Evolutionary conservation across 108 stramenopile species (phyloP).

Genomic region (Fragilaria crotonensis): DNA sequence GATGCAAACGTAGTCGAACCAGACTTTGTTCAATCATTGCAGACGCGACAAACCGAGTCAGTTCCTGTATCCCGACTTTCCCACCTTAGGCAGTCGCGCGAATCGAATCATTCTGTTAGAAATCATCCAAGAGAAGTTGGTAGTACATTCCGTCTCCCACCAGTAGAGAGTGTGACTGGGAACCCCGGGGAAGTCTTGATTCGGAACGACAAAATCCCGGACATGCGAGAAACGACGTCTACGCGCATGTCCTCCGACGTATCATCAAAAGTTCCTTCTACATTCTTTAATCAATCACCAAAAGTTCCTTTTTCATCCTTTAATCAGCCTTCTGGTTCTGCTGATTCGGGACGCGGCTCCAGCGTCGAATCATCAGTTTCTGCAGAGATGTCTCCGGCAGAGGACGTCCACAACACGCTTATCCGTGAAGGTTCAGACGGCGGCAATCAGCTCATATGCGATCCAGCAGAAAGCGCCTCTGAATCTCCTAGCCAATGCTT

Average conservation of each 20-base stretch:
- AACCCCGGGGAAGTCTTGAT: too few relatives aligned
- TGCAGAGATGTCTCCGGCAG: too few relatives aligned
- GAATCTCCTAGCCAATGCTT: background rate
- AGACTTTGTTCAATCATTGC: background rate
- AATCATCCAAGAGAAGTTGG: background rate
- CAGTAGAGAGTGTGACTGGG: background rate
- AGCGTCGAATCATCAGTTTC: too few relatives aligned
- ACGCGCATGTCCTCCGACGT: too few relatives aligned
- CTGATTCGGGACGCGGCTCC: too few relatives aligned
- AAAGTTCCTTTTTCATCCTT: too few relatives aligned
- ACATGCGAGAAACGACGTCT: too few relatives aligned
- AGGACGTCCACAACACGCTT: background rate
- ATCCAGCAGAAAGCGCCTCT: background rate
- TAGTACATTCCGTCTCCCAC: background rate
- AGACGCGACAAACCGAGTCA: background rate
- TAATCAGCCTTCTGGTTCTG: too few relatives aligned
- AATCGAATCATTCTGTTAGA: background rate
- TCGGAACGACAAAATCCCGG: too few relatives aligned
- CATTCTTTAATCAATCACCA: too few relatives aligned
- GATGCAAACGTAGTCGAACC: background rate
- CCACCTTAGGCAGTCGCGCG: background rate
- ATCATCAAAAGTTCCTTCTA: too few relatives aligned
- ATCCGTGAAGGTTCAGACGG: background rate
- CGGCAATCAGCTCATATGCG: background rate
- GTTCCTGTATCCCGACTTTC: background rate